These are phyloP conservation scores for Pichia phayaonensis DNA, from an alignment of 805 yeast species.

Conservation along the genomic window DNA sequence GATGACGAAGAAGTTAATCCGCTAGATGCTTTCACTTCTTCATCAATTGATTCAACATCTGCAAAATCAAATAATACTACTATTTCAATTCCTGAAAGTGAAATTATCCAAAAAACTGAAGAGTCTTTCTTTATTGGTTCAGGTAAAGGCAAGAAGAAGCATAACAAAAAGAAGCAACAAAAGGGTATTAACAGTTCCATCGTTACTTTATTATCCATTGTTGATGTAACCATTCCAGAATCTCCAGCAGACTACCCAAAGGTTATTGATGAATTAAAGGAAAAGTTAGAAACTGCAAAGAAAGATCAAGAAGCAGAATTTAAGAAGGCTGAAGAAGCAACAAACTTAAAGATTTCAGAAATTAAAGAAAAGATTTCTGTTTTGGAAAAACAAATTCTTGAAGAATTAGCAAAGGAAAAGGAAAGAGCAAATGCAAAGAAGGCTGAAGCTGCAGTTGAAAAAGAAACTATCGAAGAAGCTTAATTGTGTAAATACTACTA, in stretches of 20 bases:
- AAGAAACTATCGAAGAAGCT: background rate
- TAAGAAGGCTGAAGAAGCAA: constrained; percentile 62
- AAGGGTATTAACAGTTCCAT: constrained; percentile 76
- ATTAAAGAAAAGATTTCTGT: constrained; percentile 41
- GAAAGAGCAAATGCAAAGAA: constrained; percentile 15
- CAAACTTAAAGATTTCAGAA: constrained; percentile 68
- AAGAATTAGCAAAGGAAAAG: constrained; percentile 23
- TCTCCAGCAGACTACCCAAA: constrained; percentile 60
- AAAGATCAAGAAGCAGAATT: constrained; percentile 77
- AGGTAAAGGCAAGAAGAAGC: constrained; percentile 35
- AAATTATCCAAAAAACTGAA: constrained; percentile 52
- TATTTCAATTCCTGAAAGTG: constrained; percentile 57
- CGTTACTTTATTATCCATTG: constrained; percentile 66
- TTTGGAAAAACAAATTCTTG: constrained; percentile 23
- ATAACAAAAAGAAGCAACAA: constrained; percentile 30
- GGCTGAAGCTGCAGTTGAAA: constrained; percentile 2
- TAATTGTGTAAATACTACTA: background rate
- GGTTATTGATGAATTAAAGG: constrained; percentile 60
- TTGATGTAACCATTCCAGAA: constrained; percentile 73
- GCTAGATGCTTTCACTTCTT: constrained; percentile 12
- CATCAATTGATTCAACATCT: constrained; percentile 6
- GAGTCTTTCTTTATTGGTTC: constrained; percentile 48
- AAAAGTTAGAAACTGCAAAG: constrained; percentile 60
- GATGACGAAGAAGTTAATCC: constrained; percentile 30
- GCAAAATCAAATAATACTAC: constrained; percentile 32